A percentile compares a stretch with the other conserved stretches of the same genome.
phyloP scores from a whole-genome alignment of 164 flowering plant species.

The Cinnamomum micranthum region DNA sequence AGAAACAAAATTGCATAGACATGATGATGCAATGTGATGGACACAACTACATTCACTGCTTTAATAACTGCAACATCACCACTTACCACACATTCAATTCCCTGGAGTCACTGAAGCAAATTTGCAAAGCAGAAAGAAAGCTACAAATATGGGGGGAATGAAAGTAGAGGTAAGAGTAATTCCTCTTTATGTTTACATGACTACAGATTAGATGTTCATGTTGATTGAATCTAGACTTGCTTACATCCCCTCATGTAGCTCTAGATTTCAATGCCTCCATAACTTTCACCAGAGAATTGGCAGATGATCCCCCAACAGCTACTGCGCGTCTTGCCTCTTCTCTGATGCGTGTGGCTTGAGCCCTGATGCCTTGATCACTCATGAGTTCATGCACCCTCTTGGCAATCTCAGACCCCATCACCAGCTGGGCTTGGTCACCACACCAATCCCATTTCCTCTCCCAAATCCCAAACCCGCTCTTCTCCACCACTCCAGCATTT shows the following conservation, averaged over 20 bases:
- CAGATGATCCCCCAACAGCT: conserved; percentile 14
- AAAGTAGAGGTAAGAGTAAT: too few relatives aligned
- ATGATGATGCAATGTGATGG: too few relatives aligned
- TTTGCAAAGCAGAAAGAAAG: too few relatives aligned
- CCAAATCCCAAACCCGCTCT: conserved; percentile 29
- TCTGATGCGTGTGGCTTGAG: conserved; percentile 11
- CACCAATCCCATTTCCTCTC: conserved; percentile 23
- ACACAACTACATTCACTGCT: too few relatives aligned
- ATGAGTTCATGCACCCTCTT: conserved; percentile 19
- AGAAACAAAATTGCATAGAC: too few relatives aligned
- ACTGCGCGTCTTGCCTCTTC: conserved; percentile 28
- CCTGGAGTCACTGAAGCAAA: too few relatives aligned
- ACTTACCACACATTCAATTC: too few relatives aligned
- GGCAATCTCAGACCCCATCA: conserved; percentile 23
- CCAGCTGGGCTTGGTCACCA: conserved; percentile 12
- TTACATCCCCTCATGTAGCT: background rate
- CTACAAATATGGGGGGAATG: too few relatives aligned
- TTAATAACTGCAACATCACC: too few relatives aligned
- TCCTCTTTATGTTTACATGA: too few relatives aligned
- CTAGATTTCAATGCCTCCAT: conserved; percentile 8
- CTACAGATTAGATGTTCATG: too few relatives aligned
- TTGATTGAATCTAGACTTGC: too few relatives aligned
- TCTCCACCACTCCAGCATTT: conserved; percentile 28
- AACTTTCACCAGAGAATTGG: background rate
- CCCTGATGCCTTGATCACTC: conserved; percentile 16